Conservation (phyloP, 2,329 filamentous ascomycete genomes). For the Fusarium temperatum region DNA sequence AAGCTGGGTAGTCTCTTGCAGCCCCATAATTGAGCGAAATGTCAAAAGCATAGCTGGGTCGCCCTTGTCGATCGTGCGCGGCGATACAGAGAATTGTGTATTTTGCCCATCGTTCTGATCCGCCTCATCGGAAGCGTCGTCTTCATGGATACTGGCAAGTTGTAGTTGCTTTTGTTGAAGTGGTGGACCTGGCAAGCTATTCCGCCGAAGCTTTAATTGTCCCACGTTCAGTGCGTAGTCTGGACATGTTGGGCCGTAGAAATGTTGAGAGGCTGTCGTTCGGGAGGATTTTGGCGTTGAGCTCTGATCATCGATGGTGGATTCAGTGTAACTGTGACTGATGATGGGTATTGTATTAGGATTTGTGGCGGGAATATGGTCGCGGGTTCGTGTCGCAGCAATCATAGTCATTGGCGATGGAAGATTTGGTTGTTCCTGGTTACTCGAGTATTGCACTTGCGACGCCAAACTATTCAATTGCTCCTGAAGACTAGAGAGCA, state of each 20-base stretch:
- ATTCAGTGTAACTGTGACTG: neutral
- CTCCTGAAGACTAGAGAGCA: slow-evolving; percentile 14
- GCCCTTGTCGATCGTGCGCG: slow-evolving; percentile 8
- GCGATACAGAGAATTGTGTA: neutral
- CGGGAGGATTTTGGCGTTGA: neutral
- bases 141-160: slow-evolving; percentile 25
- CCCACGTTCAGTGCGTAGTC: slow-evolving; percentile 42
- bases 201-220: slow-evolving; percentile 28
- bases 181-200: neutral
- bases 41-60: slow-evolving; percentile 14
- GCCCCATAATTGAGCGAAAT: slow-evolving; percentile 8
- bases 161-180: slow-evolving; percentile 19
- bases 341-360: neutral
- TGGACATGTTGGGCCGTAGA: slow-evolving; percentile 41
- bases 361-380: neutral
- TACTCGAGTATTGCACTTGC: slow-evolving; percentile 6
- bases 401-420: slow-evolving; percentile 3
- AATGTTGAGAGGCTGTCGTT: slow-evolving; percentile 16
- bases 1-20: slow-evolving; percentile 18
- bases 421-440: neutral
- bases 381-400: neutral
- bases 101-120: neutral
- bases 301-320: neutral
- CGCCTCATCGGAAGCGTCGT: neutral
- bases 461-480: slow-evolving; percentile 22